Evolutionary conservation across 192 early-diverging fungal genomes (phyloP), one percentile per base, ranked within the genome.

Genomic region (Globomyces pollinis-pini): DNA sequence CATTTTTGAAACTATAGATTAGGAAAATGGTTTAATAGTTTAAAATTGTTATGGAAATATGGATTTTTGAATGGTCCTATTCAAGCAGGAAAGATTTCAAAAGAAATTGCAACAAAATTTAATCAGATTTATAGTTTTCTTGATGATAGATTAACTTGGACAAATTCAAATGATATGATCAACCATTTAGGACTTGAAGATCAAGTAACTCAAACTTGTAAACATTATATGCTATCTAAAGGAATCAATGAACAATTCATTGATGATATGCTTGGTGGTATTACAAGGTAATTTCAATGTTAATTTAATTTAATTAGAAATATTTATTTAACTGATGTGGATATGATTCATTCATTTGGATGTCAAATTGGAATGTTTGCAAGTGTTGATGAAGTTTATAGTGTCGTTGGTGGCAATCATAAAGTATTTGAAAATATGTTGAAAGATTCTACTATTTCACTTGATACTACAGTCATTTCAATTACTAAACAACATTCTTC

Each of bases 341-440:
- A 15, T 2, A 43, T 32, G 20, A 41, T 51, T 9, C 32, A 38
- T 31, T 39, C 57, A 5, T 60, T 61, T 60, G 38, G 59, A 12
- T 36, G 57, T 21, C 18, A 47, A 15, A 20, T 64, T 0, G 41
- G 59, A 6, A 24, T 64, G 26, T 64, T 47, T 30, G 23, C 41
- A 21, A 33, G 33, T 16, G n/a, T 35, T 30, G 33, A 49, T 13
- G 63, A 61, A 1, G 28, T 64, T 20, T 64, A 15, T 50, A 32
- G 39, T 1, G 38, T 64, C 32, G 31, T 63, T 35, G 63, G 56
- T 15, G 63, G 63, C 4, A 64, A 64, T 34, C 34, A 64, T 24
- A 35, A 26, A 20, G 9, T 64, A 6, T 64, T 41, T 28, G 31
- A 60, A 29, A 15, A 39, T 5, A 64, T 64, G 63, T 20, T 61